Conservation (phyloP, 73 alveolate genomes). For the Urostyla sp. region DNA sequence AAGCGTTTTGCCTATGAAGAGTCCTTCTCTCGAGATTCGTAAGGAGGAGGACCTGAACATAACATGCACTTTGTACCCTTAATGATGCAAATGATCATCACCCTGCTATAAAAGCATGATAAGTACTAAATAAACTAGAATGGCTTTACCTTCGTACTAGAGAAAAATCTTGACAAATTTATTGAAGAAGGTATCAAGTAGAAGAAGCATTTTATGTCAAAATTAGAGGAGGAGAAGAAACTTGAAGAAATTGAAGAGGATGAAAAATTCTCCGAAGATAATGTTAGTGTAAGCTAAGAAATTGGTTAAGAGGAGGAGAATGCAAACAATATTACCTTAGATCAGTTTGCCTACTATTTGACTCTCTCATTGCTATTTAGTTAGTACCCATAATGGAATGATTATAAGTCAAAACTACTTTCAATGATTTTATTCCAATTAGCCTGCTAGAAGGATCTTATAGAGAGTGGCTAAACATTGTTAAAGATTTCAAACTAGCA, state of each 20-base stretch:
- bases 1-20: conserved; percentile 66
- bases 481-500: conserved; percentile 29
- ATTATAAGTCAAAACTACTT: conserved; percentile 1
- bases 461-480: not conserved
- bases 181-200: conserved; percentile 33
- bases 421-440: conserved; percentile 18
- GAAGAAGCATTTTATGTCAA: conserved; percentile 25
- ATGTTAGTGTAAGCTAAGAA: not conserved
- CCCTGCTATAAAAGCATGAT: not conserved
- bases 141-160: not conserved
- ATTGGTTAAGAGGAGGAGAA: not conserved
- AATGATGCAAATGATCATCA: conserved; percentile 41
- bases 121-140: not conserved
- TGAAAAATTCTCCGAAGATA: conserved; percentile 39
- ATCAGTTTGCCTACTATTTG: conserved; percentile 17
- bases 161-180: conserved; percentile 18
- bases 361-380: conserved; percentile 18
- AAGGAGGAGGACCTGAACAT: conserved; percentile 79
- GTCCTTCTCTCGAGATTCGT: conserved; percentile 61
- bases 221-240: conserved; percentile 54
- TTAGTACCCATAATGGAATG: conserved; percentile 44
- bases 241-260: conserved; percentile 48
- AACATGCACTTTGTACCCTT: conserved; percentile 64
- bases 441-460: conserved; percentile 35
- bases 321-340: conserved; percentile 20